Base-by-base conservation (phyloP, 192 early-diverging fungal species). In the Podila verticillata region DNA sequence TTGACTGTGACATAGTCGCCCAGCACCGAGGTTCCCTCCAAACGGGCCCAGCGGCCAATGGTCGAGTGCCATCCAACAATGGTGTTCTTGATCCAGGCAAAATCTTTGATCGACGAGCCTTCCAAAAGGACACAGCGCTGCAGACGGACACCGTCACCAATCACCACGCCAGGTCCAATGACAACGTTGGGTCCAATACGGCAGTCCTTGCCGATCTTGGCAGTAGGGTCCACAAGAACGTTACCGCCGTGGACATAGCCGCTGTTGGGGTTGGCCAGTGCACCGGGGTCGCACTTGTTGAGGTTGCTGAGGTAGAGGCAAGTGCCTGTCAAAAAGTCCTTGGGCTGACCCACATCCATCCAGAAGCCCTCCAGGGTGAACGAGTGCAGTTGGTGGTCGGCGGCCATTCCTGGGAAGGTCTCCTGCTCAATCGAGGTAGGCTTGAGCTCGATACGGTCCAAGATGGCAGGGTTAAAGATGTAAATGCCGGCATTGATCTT, bases 301-400 rank as follows among this genome's bases (percentile, higher is more conserved):
- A 99, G 66, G 70, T 94, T 93, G 22, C 89, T 84, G 61, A 99
- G 91, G 84, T 98, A 99, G 58, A 99, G 88, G 63, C 95, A 95
- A n/a, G 95, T 96, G 26, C 98, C 98, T 4, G 92, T 96, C 77
- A 99, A 87, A 82, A 93, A 99, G 84, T 99, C 98, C 84, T 97
- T 97, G 64, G 98, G 98, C 82, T 99, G 98, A 36, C 98, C 98
- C 64, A 99, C 97, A 82, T 99, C 98, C 92, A 96, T 96, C 98
- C 98, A 99, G 90, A 94, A 98, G 70, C 96, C 96, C 54, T 95
- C 93, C 63, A 99, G 89, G 35, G 95, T 94, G 78, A 98, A 97
- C 26, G 94, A 90, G 89, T 98, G 96, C 61, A 99, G 89, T 83
- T 97, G 89, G 44, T 68, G 59, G 75, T 96, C 98, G 7, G 75